phyloP scores from a whole-genome alignment of 2,329 filamentous ascomycete genomes.

The Nectriaceae sp. region DNA sequence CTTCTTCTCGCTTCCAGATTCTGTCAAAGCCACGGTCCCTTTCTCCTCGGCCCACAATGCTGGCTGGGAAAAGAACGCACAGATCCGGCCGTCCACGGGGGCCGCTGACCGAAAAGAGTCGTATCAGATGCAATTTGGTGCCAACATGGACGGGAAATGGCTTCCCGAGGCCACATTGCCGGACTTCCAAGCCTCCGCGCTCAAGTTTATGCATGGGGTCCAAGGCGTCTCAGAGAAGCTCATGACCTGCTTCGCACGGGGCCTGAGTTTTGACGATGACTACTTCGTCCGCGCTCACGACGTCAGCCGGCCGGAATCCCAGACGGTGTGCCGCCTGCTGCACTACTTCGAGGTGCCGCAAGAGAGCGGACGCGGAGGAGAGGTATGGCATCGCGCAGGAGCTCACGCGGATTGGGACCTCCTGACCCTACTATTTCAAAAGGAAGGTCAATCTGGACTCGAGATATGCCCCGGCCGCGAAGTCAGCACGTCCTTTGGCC shows the following conservation, averaged over 20 bases:
- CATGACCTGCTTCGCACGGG: slow-evolving; percentile 60
- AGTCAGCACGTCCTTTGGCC: slow-evolving; percentile 58
- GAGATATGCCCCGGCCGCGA: slow-evolving; percentile 68
- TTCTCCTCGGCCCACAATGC: slow-evolving; percentile 55
- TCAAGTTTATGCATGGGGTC: slow-evolving; percentile 55
- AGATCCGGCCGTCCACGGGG: slow-evolving; percentile 61
- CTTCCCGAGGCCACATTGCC: slow-evolving; percentile 48
- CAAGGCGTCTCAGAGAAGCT: slow-evolving; percentile 56
- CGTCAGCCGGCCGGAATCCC: slow-evolving; percentile 47
- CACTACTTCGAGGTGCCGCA: slow-evolving; percentile 54
- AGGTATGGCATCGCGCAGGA: slow-evolving; percentile 60
- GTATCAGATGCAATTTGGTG: slow-evolving; percentile 64
- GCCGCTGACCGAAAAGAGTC: slow-evolving; percentile 61
- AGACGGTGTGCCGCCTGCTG: slow-evolving; percentile 57
- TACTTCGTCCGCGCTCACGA: slow-evolving; percentile 60
- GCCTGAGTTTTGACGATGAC: slow-evolving; percentile 55
- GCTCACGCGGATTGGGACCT: slow-evolving; percentile 67
- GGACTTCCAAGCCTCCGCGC: slow-evolving; percentile 46
- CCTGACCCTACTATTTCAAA: slow-evolving; percentile 64
- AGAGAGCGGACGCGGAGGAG: slow-evolving; percentile 30
- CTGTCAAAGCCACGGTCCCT: slow-evolving; percentile 54
- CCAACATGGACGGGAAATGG: slow-evolving; percentile 55
- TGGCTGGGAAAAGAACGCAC: slow-evolving; percentile 62
- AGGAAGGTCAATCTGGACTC: slow-evolving; percentile 59
- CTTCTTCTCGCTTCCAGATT: slow-evolving; percentile 56